Base-by-base conservation (phyloP, 2,329 filamentous ascomycete genomes). In the Diaporthe nobilis region DNA sequence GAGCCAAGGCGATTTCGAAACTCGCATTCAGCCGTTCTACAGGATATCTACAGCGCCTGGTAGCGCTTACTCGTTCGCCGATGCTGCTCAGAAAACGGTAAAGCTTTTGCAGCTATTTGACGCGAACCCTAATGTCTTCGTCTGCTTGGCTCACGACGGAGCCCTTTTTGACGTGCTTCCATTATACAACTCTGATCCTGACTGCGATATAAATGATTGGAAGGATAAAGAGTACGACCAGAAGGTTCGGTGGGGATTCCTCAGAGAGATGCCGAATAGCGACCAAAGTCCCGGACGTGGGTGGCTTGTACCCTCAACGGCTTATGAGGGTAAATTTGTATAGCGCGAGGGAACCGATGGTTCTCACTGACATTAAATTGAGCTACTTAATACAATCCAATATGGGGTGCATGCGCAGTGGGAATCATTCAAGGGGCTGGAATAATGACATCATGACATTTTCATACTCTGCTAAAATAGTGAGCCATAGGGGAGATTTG, bases 61-160 rank as follows among this genome's bases (percentile, higher is more conserved):
- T 42, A 61, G 34, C 22, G 57, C 57, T 17, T 61, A 61, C 12
- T 61, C 57, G 3, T 61, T 61, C 37, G 57, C 57, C 22, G 57
- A 37, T 15, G 57, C 57, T 61, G 57, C 57, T 61, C 57, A 61
- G 57, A 61, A 39, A 22, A 61, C 57, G 34, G 57, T 37, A 61
- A 37, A 61, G 57, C 57, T 25, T 22, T n/a, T 61, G 12, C 34
- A 39, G 22, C 37, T 42, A n/a, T 42, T 61, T 20, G 57, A 61
- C 34, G 57, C 57, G 22, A 61, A 22, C 17, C 57, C 57, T 10
- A 17, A 42, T 5, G 57, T 61, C 10, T 61, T 61, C 22, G 3
- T 61, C 0, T 61, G 57, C 34, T n/a, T 61, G 13, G 57, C 57
- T 37, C 57, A 61, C 34, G 57, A 61, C n/a, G 57, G 57, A n/a